Conservation (phyloP, 177 flowering plant species). For the Vitis hybrid region DNA sequence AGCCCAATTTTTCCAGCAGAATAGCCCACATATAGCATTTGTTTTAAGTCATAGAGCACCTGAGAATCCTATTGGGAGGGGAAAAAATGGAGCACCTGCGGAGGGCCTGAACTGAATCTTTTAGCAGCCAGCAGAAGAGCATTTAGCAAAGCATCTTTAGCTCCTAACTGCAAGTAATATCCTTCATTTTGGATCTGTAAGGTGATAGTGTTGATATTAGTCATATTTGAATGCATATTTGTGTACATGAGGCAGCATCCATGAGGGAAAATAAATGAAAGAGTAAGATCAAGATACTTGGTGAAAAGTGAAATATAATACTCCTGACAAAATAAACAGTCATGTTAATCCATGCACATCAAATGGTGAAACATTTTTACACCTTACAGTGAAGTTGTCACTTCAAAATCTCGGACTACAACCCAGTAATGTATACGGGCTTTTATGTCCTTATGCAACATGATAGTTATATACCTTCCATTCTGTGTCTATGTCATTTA, state of each 20-base stretch:
- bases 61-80: conserved; percentile 1
- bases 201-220: not conserved
- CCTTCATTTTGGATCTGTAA: conserved; percentile 91
- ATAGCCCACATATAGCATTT: not conserved
- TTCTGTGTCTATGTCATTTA: not conserved
- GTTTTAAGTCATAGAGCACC: conserved; percentile 8
- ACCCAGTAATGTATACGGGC: not conserved
- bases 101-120: conserved; percentile 79
- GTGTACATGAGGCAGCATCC: not conserved
- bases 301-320: not conserved
- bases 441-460: not conserved
- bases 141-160: conserved; percentile 77
- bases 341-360: not conserved
- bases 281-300: not conserved
- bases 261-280: not conserved
- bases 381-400: not conserved
- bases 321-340: not conserved
- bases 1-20: not conserved
- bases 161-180: conserved; percentile 56
- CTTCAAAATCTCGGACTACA: not conserved
- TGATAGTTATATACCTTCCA: not conserved
- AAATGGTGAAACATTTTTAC: not conserved
- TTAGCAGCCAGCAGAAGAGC: conserved; percentile 85
- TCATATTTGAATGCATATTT: not conserved
- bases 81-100: conserved; percentile 52